A percentile compares a stretch with the other conserved stretches of the same genome.
phyloP scores from a whole-genome alignment of 495 filamentous ascomycete genomes.

The Penicillium malachiteum region DNA sequence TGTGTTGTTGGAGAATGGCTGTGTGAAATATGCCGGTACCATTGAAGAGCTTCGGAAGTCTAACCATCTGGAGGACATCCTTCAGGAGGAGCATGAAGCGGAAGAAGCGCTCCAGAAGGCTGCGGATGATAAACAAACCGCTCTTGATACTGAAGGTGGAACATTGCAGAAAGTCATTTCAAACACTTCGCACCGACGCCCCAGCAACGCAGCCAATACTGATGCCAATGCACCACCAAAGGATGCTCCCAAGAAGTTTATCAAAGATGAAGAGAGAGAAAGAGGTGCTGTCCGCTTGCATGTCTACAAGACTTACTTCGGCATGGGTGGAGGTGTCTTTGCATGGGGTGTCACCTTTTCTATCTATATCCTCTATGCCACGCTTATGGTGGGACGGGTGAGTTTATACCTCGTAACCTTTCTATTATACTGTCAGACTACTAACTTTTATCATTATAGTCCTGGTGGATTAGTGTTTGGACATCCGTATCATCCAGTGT shows the following conservation, averaged over 20 bases:
- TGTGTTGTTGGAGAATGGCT: conserved; percentile 66
- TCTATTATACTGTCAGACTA: not conserved
- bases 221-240: conserved; percentile 27
- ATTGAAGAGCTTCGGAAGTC: conserved; percentile 23
- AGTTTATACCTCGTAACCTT: conserved; percentile 6
- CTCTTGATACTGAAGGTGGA: conserved; percentile 9
- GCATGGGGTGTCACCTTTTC: conserved; percentile 15
- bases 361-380: conserved; percentile 14
- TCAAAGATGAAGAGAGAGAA: conserved; percentile 70
- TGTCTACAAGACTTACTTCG: conserved; percentile 66
- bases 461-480: conserved; percentile 74
- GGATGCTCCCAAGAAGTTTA: conserved; percentile 61
- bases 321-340: conserved; percentile 57
- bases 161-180: conserved; percentile 27
- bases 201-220: conserved; percentile 36
- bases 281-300: conserved; percentile 59
- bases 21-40: conserved; percentile 28
- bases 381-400: conserved; percentile 37
- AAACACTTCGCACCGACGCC: conserved; percentile 22
- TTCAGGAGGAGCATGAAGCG: conserved; percentile 18
- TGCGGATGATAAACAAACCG: conserved; percentile 4
- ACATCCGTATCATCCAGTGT: conserved; percentile 37
- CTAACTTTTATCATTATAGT: conserved; percentile 25
- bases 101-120: conserved; percentile 6
- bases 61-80: conserved; percentile 27